phyloP scores from a whole-genome alignment of 129 eudicot species.

The Saposhnikovia divaricata region DNA sequence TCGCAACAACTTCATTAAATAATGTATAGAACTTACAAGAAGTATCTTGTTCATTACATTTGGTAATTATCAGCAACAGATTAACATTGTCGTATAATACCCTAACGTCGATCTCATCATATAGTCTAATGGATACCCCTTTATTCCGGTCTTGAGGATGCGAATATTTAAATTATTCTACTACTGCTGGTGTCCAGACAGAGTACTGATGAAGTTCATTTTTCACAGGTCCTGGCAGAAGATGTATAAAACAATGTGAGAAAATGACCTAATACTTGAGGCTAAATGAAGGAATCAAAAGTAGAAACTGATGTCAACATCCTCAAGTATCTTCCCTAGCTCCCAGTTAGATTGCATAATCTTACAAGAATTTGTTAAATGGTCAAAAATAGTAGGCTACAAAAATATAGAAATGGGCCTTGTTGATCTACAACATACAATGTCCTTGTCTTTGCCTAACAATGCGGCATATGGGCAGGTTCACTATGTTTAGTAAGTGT shows the following conservation, averaged over 20 bases:
- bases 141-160: background rate
- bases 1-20: background rate
- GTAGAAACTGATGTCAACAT: background rate
- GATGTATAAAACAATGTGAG: background rate
- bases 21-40: background rate
- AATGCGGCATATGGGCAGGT: conserved; percentile 23
- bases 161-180: background rate
- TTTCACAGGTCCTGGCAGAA: background rate
- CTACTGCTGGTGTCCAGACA: background rate
- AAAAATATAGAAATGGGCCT: background rate
- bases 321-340: background rate
- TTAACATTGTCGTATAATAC: background rate
- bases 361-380: background rate
- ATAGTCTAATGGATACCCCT: background rate
- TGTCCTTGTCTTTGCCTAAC: conserved; percentile 14
- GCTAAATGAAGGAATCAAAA: background rate
- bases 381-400: conserved; percentile 31
- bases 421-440: background rate
- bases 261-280: background rate
- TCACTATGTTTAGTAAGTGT: conserved; percentile 27
- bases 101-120: background rate
- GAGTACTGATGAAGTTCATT: too few species aligned
- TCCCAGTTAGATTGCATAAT: conserved; percentile 11
- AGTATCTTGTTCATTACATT: background rate
- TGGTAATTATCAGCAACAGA: background rate